A percentile compares a stretch with the other conserved stretches of the same genome.
Conservation (phyloP, 192 early-diverging fungal genomes). For the Dispira parvispora region DNA sequence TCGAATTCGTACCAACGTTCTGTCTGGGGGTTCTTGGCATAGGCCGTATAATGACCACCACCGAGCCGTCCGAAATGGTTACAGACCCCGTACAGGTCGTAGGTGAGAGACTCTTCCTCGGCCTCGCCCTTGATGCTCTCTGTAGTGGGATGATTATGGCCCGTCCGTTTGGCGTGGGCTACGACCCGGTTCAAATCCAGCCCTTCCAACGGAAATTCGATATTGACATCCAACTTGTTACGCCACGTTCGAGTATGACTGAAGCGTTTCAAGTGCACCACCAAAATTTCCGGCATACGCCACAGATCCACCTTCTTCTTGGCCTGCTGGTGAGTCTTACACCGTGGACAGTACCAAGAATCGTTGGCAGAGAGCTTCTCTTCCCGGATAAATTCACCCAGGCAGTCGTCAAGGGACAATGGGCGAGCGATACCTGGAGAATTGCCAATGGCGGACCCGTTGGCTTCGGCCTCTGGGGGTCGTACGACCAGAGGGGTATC, state of each 20-base stretch:
- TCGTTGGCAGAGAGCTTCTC: slow-evolving; percentile 60
- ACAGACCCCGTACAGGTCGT: slow-evolving; percentile 60
- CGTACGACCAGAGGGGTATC: too few species aligned
- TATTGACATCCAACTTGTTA: too few species aligned
- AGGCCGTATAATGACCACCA: slow-evolving; percentile 76
- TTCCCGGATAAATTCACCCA: slow-evolving; percentile 55
- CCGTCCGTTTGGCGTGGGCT: too few species aligned
- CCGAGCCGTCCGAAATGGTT: slow-evolving; percentile 73
- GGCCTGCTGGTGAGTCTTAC: slow-evolving; percentile 55
- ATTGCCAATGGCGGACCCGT: too few species aligned
- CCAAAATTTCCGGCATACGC: slow-evolving; percentile 57
- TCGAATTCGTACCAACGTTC: slow-evolving; percentile 67
- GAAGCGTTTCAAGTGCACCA: slow-evolving; percentile 74
- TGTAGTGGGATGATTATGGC: too few species aligned
- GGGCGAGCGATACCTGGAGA: too few species aligned
- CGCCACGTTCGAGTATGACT: slow-evolving; percentile 5
- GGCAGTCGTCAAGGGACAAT: slow-evolving; percentile 45
- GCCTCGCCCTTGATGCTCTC: slow-evolving; percentile 15
- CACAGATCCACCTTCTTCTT: slow-evolving; percentile 71
- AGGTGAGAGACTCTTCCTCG: slow-evolving; percentile 22
- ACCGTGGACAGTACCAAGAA: slow-evolving; percentile 62
- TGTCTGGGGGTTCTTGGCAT: slow-evolving; percentile 48
- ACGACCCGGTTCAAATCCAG: too few species aligned
- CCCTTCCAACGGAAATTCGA: too few species aligned
- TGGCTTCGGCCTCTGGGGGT: too few species aligned